These are phyloP conservation scores for Linnemannia exigua DNA, from an alignment of 192 early-diverging fungal species.

Conservation along the genomic window DNA sequence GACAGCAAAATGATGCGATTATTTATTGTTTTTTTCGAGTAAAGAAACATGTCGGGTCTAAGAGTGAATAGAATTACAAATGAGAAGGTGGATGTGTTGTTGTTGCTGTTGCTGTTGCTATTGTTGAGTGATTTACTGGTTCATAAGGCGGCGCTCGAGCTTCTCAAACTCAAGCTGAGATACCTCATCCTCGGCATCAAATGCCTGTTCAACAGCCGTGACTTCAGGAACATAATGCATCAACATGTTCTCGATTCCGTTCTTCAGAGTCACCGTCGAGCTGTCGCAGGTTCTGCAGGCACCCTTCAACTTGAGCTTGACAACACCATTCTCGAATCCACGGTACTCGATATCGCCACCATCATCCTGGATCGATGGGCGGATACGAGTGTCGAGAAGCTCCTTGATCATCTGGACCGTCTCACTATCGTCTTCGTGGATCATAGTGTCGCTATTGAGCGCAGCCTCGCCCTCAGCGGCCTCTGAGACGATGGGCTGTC, in stretches of 20 bases:
- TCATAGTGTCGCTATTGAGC: slow-evolving; percentile 68
- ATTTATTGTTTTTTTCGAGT: background rate
- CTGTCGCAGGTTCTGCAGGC: slow-evolving; percentile 96
- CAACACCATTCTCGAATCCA: slow-evolving; percentile 90
- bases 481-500: slow-evolving; percentile 79
- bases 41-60: background rate
- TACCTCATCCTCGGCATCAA: slow-evolving; percentile 87
- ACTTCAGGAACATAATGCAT: slow-evolving; percentile 99
- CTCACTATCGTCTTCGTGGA: slow-evolving; percentile 88
- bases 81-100: background rate
- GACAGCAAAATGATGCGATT: background rate
- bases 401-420: slow-evolving; percentile 99
- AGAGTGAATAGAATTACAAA: slow-evolving; percentile 1
- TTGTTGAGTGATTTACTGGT: slow-evolving; percentile 27
- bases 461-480: slow-evolving; percentile 57
- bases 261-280: slow-evolving; percentile 93
- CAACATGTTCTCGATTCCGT: slow-evolving; percentile 99
- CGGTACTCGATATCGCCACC: slow-evolving; percentile 98
- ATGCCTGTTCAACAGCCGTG: slow-evolving; percentile 85
- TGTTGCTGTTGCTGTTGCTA: background rate
- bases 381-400: slow-evolving; percentile 93
- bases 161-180: slow-evolving; percentile 91
- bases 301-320: slow-evolving; percentile 93
- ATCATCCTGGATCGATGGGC: slow-evolving; percentile 98
- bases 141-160: slow-evolving; percentile 74